Base-by-base conservation (phyloP, 2,329 filamentous ascomycete species). In the Fusarium sp. region DNA sequence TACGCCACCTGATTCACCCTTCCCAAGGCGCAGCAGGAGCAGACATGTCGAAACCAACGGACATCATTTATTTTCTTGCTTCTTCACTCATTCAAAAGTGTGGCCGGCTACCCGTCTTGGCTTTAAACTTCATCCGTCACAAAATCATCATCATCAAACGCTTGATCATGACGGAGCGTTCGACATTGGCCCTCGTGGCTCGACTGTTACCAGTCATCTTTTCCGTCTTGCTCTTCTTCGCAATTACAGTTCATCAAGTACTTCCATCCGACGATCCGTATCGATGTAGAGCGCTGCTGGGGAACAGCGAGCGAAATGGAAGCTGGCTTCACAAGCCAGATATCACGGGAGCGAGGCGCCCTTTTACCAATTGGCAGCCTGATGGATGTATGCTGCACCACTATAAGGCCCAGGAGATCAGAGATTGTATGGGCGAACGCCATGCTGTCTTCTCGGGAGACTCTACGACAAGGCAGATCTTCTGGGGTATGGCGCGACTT, bases 371-470 rank as follows among this genome's bases (percentile, higher is more conserved):
- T 68, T 91, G 89, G 89, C 86, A 90, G 60, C 86, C 89, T 7
- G 82, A 83, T 24, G 87, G 87, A 27, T 91, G 90, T 77, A 85
- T 87, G 64, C 81, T 90, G 73, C 84, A 87, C 64, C 79, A 85
- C 56, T 90, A 90, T 77, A 81, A 83, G 11, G 74, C 77, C 8
- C 75, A 82, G n/a, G 86, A 88, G 40, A 82, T 90, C 43, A 77
- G 80, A 20, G 77, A 79, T 47, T 92, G 90, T 73, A 81, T 90
- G 24, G 78, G 79, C 4, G 79, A 81, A 16, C 84, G 83, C 10
- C 83, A 83, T 52, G 73, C 91, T n/a, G 81, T 89, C 18, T 88
- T 91, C 69, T 82, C 86, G 27, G 89, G 90, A 40, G 89, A 91
- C 75, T 87, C 87, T 3, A 87, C 85, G 2, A 84, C 86, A 10